Conservation (phyloP, 441 rosid genomes). For the Jatropha multifida region DNA sequence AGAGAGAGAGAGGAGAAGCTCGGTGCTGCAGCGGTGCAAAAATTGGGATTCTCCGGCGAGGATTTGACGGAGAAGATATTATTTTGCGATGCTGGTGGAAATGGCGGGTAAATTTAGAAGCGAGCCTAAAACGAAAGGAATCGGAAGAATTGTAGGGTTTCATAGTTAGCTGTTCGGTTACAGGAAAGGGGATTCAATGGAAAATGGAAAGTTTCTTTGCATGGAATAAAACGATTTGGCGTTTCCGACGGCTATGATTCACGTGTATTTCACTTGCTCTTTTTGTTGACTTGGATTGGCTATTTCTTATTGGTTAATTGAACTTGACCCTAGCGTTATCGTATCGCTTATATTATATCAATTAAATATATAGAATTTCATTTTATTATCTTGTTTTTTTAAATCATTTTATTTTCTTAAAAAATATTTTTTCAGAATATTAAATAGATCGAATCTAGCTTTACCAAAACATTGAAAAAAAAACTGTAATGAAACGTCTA, state of each 20-base stretch:
- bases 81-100: background rate
- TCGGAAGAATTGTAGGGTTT: conserved; percentile 32
- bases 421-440: too few relatives aligned
- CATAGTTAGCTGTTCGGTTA: conserved; percentile 8
- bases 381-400: too few relatives aligned
- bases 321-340: background rate
- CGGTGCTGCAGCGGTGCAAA: background rate
- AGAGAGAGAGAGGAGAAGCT: background rate
- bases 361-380: too few relatives aligned
- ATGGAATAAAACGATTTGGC: background rate
- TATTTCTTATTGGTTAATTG: background rate
- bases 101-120: conserved; percentile 1
- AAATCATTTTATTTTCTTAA: too few relatives aligned
- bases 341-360: too few relatives aligned
- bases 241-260: background rate
- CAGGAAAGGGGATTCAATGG: background rate
- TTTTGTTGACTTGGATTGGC: background rate
- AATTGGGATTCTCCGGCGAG: background rate
- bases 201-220: background rate
- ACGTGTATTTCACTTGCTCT: background rate
- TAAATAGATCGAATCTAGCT: too few relatives aligned
- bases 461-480: too few relatives aligned
- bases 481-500: too few relatives aligned
- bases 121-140: conserved; percentile 11
- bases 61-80: conserved; percentile 8